phyloP scores from a whole-genome alignment of 257 asterid genomes.

The Galeopsis tetrahit region DNA sequence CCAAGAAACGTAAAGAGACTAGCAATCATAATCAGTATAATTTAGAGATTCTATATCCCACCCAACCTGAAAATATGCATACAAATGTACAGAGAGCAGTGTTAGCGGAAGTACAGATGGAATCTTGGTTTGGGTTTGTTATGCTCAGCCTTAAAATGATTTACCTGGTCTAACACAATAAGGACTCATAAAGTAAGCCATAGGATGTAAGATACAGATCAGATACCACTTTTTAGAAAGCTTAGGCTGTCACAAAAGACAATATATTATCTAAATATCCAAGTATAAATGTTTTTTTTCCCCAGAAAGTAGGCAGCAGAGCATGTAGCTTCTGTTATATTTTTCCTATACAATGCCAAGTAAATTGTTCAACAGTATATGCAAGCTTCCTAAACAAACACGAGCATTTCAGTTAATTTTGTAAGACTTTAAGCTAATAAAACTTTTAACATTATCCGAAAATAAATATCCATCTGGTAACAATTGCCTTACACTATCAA shows the following conservation, averaged over 20 bases:
- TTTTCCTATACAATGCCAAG: conserved; percentile 18
- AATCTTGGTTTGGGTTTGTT: conserved; percentile 13
- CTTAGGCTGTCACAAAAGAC: neutral
- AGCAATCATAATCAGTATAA: neutral
- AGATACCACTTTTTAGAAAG: neutral
- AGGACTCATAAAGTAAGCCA: conserved; percentile 24
- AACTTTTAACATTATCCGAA: conserved; percentile 1
- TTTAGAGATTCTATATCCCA: neutral
- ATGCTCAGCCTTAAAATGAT: conserved; percentile 16
- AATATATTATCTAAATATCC: neutral
- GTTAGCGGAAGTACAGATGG: conserved; percentile 1
- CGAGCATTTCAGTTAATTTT: conserved; percentile 22
- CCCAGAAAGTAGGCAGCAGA: neutral
- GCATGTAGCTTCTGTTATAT: conserved; percentile 15
- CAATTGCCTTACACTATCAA: conserved; percentile 78
- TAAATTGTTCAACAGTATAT: neutral
- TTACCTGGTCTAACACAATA: conserved; percentile 1
- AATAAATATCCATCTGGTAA: conserved; percentile 23
- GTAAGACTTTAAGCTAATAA: conserved; percentile 24
- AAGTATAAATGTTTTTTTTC: neutral
- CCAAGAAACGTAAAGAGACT: neutral
- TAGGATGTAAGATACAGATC: conserved; percentile 12
- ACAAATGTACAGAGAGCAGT: conserved; percentile 15
- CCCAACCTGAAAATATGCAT: conserved; percentile 11
- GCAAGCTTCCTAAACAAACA: conserved; percentile 27